Base-by-base conservation (phyloP, 2,329 filamentous ascomycete species). In the Arthrobotrys iridis region DNA sequence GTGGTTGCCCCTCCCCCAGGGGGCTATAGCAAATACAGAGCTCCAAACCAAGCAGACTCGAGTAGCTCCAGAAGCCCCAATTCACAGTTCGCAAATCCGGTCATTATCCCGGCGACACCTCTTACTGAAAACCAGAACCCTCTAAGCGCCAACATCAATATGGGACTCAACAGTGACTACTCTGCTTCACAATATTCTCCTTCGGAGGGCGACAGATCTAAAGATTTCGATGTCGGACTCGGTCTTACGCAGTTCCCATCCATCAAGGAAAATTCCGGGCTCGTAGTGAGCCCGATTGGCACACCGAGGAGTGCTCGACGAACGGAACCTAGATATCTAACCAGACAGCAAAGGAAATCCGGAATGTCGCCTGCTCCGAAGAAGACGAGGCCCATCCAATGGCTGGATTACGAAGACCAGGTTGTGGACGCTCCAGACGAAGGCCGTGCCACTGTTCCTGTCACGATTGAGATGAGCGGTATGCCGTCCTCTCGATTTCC, bases 1-100 rank as follows among this genome's bases (percentile, higher is more conserved):
- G 58, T 63, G 11, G 58, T 71, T 22, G 66, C 66, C 15, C 66
- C 66, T 45, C 57, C 46, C 1, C 57, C 66, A 7, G 48, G 48
- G 30, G 5, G 1, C 1, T 2, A 33, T 18, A 37, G n/a, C 24
- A 55, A 18, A 13, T 35, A 37, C 28, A 26, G 43, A 50, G 4
- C 4, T 1, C 30, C 13, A 37, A 62, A 43, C 33, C 46, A 28
- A 20, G 10, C 40, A 13, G 40, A 22, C 28, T 55, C 48, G 6
- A 13, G n/a, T 13, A 55, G 48, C 7, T 35, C 48, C 1, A 6
- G 37, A 4, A 40, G 37, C 7, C 24, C 41, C 6, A 60, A 11
- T n/a, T 18, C 24, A 18, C 20, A 22, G 22, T 57, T 55, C 6
- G 11, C 20, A 6, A 20, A 8, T 4, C 52, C 62, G 5, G 26